These are phyloP conservation scores for Talaromyces amestolkiae DNA, from an alignment of 2,329 filamentous ascomycete genomes.

Conservation along the genomic window DNA sequence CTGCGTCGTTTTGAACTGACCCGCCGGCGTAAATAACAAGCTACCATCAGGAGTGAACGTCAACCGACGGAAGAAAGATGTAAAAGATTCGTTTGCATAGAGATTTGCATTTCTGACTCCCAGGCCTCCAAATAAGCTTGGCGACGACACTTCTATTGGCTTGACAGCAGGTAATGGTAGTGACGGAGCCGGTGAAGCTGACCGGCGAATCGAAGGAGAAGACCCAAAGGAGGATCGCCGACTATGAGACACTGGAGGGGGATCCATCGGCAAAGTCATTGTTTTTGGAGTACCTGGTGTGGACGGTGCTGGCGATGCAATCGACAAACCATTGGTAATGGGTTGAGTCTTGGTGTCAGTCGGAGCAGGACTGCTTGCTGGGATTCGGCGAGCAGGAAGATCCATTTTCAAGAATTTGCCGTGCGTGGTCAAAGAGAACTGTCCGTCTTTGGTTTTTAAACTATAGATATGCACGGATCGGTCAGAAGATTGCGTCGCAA, in stretches of 20 bases:
- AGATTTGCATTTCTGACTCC: conserved; percentile 81
- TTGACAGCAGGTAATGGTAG: conserved; percentile 93
- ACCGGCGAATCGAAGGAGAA: conserved; percentile 73
- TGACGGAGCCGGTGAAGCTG: conserved; percentile 88
- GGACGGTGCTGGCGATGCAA: conserved; percentile 82
- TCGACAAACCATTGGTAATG: conserved; percentile 37
- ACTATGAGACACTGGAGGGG: conserved; percentile 86
- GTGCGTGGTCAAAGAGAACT: conserved; percentile 77
- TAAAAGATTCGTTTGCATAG: conserved; percentile 94
- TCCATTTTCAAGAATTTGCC: conserved; percentile 88
- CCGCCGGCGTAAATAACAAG: conserved; percentile 87
- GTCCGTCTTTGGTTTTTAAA: conserved; percentile 91
- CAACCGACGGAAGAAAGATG: conserved; percentile 90
- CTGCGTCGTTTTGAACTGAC: conserved; percentile 85
- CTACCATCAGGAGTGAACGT: conserved; percentile 96
- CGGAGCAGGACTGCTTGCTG: conserved; percentile 87
- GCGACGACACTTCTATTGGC: conserved; percentile 84
- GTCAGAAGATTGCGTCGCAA: conserved; percentile 96
- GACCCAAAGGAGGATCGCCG: conserved; percentile 89
- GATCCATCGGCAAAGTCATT: conserved; percentile 90
- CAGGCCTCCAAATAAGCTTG: conserved; percentile 60
- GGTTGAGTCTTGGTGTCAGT: conserved; percentile 57
- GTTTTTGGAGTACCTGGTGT: conserved; percentile 92
- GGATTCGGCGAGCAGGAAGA: conserved; percentile 83
- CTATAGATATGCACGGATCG: conserved; percentile 97